Evolutionary conservation across 176 grass and related monocot species (phyloP).

Genomic region (Ensete ventricosum): DNA sequence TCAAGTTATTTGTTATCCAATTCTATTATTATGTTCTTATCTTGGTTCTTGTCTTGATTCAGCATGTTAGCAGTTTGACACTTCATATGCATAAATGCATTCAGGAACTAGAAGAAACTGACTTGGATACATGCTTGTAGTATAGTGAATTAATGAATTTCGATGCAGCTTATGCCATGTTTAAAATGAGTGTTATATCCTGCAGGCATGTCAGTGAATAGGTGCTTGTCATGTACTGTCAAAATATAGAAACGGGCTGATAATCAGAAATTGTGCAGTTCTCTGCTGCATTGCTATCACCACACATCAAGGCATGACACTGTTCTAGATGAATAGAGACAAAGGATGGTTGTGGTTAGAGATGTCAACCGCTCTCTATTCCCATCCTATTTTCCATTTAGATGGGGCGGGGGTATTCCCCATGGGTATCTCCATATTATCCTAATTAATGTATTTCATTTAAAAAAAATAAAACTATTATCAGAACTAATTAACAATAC

Average conservation of each 20-base stretch:
- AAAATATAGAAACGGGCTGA: neutral
- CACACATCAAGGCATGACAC: neutral
- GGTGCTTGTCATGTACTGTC: neutral
- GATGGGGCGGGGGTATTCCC: too few relatives aligned
- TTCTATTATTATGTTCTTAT: neutral
- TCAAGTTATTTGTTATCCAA: neutral
- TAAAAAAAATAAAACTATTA: too few relatives aligned
- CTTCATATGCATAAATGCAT: neutral
- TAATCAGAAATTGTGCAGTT: neutral
- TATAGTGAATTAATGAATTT: neutral
- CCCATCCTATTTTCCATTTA: too few relatives aligned
- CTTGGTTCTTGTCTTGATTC: neutral
- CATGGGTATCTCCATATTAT: too few relatives aligned
- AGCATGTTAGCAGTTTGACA: neutral
- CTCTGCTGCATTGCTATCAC: neutral
- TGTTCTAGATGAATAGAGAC: neutral
- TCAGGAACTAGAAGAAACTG: neutral
- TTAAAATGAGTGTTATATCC: too few relatives aligned
- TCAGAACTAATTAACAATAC: too few relatives aligned
- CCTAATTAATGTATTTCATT: too few relatives aligned
- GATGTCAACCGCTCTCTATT: too few relatives aligned
- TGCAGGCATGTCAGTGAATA: too few relatives aligned
- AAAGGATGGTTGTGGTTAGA: neutral
- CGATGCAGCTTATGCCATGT: too few relatives aligned
- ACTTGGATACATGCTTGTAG: neutral